Conservation (phyloP, 1,284 basidiomycete genomes). For the Pseudozyma tsukubaensis region DNA sequence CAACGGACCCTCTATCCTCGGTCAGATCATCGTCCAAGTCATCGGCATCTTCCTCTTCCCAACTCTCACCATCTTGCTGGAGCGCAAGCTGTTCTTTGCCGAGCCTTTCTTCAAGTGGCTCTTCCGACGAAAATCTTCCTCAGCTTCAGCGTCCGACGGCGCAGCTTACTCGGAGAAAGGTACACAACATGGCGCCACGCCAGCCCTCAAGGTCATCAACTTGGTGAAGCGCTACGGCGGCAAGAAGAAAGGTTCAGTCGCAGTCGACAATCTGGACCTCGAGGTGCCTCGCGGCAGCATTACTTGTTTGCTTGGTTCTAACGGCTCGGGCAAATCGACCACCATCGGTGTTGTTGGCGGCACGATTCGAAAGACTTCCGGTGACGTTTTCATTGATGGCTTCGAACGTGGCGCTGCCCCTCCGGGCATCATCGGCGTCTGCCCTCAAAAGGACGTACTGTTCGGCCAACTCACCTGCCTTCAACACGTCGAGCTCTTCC, state of each 20-base stretch:
- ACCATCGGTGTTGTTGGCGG: slow-evolving; percentile 77
- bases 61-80: slow-evolving; percentile 74
- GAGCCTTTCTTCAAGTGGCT: slow-evolving; percentile 69
- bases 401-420: slow-evolving; percentile 65
- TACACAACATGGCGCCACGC: slow-evolving; percentile 13
- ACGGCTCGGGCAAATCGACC: slow-evolving; percentile 83
- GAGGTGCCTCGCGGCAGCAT: slow-evolving; percentile 77
- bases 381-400: slow-evolving; percentile 76
- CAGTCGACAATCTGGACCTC: slow-evolving; percentile 73
- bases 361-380: slow-evolving; percentile 73
- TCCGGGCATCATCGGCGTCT: slow-evolving; percentile 78
- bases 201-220: slow-evolving; percentile 34
- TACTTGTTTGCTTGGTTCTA: slow-evolving; percentile 77
- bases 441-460: slow-evolving; percentile 84
- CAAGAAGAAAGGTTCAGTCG: slow-evolving; percentile 47
- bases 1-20: slow-evolving; percentile 73
- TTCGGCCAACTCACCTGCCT: slow-evolving; percentile 81
- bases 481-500: slow-evolving; percentile 80
- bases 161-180: slow-evolving; percentile 15
- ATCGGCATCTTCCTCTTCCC: slow-evolving; percentile 80
- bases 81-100: slow-evolving; percentile 76
- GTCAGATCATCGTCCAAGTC: slow-evolving; percentile 67
- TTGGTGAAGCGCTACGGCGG: slow-evolving; percentile 42
- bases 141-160: not conserved
- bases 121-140: slow-evolving; percentile 37